Evolutionary conservation across 164 flowering plant species (phyloP), one percentile per base, ranked within the genome.

Genomic region (Umbellularia californica): DNA sequence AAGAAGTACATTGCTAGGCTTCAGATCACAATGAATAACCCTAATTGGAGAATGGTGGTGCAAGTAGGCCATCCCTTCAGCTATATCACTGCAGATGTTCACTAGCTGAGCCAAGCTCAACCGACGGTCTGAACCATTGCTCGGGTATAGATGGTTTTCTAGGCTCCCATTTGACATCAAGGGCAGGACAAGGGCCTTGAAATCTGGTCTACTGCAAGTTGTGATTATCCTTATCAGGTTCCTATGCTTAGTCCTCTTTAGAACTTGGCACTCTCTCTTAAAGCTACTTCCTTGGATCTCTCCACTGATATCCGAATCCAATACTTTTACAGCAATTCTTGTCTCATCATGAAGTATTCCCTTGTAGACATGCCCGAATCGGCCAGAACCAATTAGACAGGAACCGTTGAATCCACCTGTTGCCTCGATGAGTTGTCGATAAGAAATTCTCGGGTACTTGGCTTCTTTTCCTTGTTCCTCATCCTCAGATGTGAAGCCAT

Each of bases 121-220:
- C 33, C 79, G 64, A 13, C 62, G n/a, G 33, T 67, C 78, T 2
- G 71, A 52, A 22, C 79, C 79, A 4, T 83, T 82, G 67, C 78
- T 73, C 1, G 90, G 90, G 73, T 90, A 90, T 5, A 94, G 75
- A 82, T 89, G 90, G 65, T 82, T 85, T 79, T 94, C 98, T 63
- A 92, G 77, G 90, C 92, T 92, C 52, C 98, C 98, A 70, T 94
- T 94, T 1, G 88, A 62, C 98, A 94, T 94, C 72, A 94, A 72
- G 0, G 97, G 98, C 51, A 94, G 87, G 27, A 92, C 92, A 24
- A 92, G 84, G 11, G 98, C 97, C 81, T 91, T 94, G 22, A 94
- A 94, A 66, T 89, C 95, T 10, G 92, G 92, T 78, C 79, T 86
- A 71, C 92, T 91, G 77, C 98, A 94, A 4, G 84, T 81, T 68